phyloP scores from a whole-genome alignment of 257 asterid species.

The Cinchona pubescens region DNA sequence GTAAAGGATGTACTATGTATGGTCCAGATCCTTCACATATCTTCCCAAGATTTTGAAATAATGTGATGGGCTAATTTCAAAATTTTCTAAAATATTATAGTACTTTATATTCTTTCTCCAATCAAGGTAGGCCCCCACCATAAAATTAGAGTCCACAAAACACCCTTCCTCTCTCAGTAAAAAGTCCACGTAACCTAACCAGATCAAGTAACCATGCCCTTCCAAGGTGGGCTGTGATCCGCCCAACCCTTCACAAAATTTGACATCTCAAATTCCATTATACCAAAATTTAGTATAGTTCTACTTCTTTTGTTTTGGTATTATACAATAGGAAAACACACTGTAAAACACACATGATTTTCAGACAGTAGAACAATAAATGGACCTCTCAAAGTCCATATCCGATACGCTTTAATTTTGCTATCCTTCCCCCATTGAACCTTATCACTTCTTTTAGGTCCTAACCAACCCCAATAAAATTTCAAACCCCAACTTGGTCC shows the following conservation, averaged over 20 bases:
- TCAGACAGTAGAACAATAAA: constrained; percentile 30
- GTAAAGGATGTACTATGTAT: not conserved
- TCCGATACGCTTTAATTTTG: constrained; percentile 55
- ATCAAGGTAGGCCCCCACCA: constrained; percentile 22
- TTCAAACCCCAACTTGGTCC: constrained; percentile 41
- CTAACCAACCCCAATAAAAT: constrained; percentile 33
- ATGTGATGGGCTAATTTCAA: constrained; percentile 17
- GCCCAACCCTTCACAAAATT: constrained; percentile 11
- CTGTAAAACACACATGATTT: constrained; percentile 27
- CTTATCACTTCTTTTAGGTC: constrained; percentile 40
- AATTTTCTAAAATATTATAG: not conserved
- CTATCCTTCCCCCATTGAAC: constrained; percentile 33
- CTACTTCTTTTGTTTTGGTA: no score
- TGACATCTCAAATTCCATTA: not conserved
- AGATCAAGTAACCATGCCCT: constrained; percentile 3
- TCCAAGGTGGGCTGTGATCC: constrained; percentile 36
- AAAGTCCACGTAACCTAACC: constrained; percentile 10
- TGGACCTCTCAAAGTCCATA: constrained; percentile 89
- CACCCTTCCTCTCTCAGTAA: not conserved
- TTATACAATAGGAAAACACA: constrained; percentile 20
- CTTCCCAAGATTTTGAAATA: not conserved
- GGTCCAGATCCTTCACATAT: not conserved
- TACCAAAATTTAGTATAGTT: no score
- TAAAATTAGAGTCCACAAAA: constrained; percentile 2
- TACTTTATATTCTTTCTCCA: not conserved